Percentiles rank a stretch among this genome's conserved stretches.
phyloP scores from a whole-genome alignment of 2,329 filamentous ascomycete genomes.

The Cladophialophora bantiana region DNA sequence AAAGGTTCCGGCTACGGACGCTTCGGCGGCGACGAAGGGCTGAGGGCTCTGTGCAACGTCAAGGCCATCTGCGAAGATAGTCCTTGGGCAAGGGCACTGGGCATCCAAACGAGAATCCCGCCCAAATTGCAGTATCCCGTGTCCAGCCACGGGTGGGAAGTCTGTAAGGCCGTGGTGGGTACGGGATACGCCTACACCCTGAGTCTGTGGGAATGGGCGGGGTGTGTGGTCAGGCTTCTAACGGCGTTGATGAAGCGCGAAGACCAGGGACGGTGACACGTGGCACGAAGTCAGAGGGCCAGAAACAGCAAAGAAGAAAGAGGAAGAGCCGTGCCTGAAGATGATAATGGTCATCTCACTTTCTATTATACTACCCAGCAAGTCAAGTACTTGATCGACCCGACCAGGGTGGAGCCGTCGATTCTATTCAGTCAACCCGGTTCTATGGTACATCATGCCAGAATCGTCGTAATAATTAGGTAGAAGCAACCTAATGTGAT shows the following conservation, averaged over 20 bases:
- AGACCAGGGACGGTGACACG: not conserved
- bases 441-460: no score
- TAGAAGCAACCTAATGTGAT: no score
- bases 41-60: constrained; percentile 82
- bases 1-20: constrained; percentile 88
- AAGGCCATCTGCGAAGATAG: constrained; percentile 87
- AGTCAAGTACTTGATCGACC: no score
- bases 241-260: constrained; percentile 20
- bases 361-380: no score
- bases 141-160: constrained; percentile 57
- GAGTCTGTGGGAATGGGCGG: constrained; percentile 26
- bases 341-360: not conserved
- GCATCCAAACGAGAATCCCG: constrained; percentile 79
- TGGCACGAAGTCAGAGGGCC: no score
- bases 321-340: not conserved
- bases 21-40: constrained; percentile 88
- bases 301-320: no score
- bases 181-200: constrained; percentile 34
- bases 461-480: no score
- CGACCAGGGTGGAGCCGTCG: no score
- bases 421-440: no score
- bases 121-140: constrained; percentile 83
- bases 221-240: constrained; percentile 17
- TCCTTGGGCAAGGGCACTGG: constrained; percentile 59
- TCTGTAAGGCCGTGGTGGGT: constrained; percentile 37